These are phyloP conservation scores for Lodderomyces beijingensis DNA, from an alignment of 1,139 yeast species.

Conservation along the genomic window DNA sequence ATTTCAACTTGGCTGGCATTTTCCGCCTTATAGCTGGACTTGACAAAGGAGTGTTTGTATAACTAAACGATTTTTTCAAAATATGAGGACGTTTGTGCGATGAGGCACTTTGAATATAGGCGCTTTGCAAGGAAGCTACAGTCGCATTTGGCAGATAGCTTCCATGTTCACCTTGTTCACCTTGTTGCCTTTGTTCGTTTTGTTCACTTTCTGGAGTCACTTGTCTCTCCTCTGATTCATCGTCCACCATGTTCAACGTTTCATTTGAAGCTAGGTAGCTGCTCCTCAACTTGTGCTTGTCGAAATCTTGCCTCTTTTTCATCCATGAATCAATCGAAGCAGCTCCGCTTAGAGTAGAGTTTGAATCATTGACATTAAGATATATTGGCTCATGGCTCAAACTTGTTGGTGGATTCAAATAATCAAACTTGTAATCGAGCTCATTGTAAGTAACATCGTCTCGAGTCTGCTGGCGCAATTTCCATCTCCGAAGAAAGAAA, in stretches of 20 bases:
- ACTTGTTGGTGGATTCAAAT: conserved; percentile 9
- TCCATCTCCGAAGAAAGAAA: conserved; percentile 18
- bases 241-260: conserved; percentile 15
- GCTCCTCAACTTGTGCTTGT: conserved; percentile 21
- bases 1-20: conserved; percentile 8
- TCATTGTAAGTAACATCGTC: conserved; percentile 23
- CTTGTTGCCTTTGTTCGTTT: conserved; percentile 6
- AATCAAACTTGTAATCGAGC: conserved; percentile 34
- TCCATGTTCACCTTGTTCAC: conserved; percentile 1
- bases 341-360: conserved; percentile 32
- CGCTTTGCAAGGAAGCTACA: too few relatives aligned
- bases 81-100: conserved; percentile 8
- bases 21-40: conserved; percentile 11
- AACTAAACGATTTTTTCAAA: conserved; percentile 19
- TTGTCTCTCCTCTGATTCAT: conserved; percentile 5
- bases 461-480: conserved; percentile 8
- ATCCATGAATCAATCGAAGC: conserved; percentile 49
- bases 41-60: conserved; percentile 15
- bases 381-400: conserved; percentile 9
- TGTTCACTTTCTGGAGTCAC: not conserved
- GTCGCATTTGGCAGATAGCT: too few relatives aligned
- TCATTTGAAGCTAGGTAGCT: conserved; percentile 28
- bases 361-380: conserved; percentile 27
- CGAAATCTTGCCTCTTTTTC: conserved; percentile 47
- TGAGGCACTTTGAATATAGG: conserved; percentile 1